Evolutionary conservation across 306 rosid species (phyloP), one percentile per base, ranked within the genome.

Genomic region (Quercus bicolor): DNA sequence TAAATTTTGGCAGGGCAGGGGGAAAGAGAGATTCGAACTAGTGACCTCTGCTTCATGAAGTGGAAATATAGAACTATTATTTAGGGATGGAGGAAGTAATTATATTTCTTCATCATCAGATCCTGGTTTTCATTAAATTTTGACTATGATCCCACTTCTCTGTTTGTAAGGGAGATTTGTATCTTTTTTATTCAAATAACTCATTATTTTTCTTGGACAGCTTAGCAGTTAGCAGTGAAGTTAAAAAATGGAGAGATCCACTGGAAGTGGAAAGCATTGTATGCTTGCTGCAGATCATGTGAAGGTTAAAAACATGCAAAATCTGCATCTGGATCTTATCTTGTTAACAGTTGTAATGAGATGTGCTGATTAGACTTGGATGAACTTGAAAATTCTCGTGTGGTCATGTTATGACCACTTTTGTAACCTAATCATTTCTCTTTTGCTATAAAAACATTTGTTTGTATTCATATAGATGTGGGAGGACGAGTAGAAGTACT

Each of bases 311-410:
- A 68, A 71, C 76, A 78, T 85, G 89, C 76, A 76, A 78, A 84
- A 79, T 74, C 83, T 72, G 61, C 88, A 62, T 87, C 77, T 80
- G 65, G 80, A 72, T 77, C 65, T 1, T 76, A 52, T 37, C 79
- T 82, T 69, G 60, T 77, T 79, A 48, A 81, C 81, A 73, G 79
- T 76, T 80, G 73, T 82, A 75, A 43, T 84, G 80, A 79, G 84
- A 85, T 83, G 77, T 81, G 80, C 77, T 80, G 71, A 82, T 48
- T 79, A 64, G 82, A 71, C 72, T 54, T 84, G 45, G 71, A 71
- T 74, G 75, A 80, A 79, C 80, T 78, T 75, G 84, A 80, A 77
- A 82, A 13, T 56, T 73, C 79, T 8, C 80, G 6, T 56, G 53
- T 72, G 72, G 64, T 70, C 84, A 56, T 74, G 74, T 23, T 62